These are phyloP conservation scores for Paramecium octaurelia DNA, from an alignment of 73 alveolate species.

Conservation along the genomic window DNA sequence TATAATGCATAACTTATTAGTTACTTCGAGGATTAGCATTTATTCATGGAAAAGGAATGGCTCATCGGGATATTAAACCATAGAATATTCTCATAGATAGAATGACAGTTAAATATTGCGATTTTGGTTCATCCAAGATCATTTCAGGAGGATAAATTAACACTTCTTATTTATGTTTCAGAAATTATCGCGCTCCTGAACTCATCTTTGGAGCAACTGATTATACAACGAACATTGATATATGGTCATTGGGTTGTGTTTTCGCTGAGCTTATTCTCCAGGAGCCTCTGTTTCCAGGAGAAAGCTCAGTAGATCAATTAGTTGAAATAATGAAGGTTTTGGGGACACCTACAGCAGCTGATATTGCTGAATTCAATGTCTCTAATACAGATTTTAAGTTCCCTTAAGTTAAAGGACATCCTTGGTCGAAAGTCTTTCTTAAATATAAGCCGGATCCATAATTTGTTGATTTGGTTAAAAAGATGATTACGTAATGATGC, in stretches of 20 bases:
- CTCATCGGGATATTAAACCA: constrained; percentile 88
- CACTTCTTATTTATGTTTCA: constrained; percentile 82
- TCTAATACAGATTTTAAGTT: constrained; percentile 79
- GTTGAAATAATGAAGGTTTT: constrained; percentile 79
- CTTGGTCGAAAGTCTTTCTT: constrained; percentile 12
- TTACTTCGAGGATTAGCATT: constrained; percentile 87
- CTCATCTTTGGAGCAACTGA: constrained; percentile 74
- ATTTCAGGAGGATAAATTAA: constrained; percentile 77
- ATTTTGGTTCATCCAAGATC: constrained; percentile 88
- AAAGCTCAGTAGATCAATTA: constrained; percentile 75
- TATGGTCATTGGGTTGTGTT: constrained; percentile 89
- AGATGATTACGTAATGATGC: background rate
- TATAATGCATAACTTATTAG: constrained; percentile 86
- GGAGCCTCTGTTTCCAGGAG: constrained; percentile 83
- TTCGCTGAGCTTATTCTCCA: constrained; percentile 87
- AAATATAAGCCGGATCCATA: constrained; percentile 20
- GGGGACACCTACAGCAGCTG: constrained; percentile 86
- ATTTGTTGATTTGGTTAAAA: background rate
- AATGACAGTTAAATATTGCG: constrained; percentile 77
- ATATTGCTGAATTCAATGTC: constrained; percentile 81
- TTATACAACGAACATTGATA: constrained; percentile 66
- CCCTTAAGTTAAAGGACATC: constrained; percentile 63
- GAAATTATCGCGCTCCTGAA: constrained; percentile 89
- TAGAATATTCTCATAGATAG: constrained; percentile 79
- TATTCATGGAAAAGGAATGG: constrained; percentile 77